Conservation (phyloP, 2,329 filamentous ascomycete genomes). For the Talaromyces verruculosus region DNA sequence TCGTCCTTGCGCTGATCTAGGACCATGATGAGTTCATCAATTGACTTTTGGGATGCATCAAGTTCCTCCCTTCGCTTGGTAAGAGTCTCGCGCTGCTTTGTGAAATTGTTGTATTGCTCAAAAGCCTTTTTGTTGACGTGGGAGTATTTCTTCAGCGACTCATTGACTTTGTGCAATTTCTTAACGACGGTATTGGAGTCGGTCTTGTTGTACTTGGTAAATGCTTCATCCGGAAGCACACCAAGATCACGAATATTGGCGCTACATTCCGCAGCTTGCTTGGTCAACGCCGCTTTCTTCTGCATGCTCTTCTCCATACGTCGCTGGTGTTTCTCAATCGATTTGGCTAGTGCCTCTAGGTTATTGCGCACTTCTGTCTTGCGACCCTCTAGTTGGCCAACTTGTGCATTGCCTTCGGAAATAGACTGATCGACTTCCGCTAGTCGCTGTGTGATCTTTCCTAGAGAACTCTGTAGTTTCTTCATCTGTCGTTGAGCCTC, state of each 20-base stretch:
- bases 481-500: slow-evolving; percentile 80
- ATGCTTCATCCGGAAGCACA: slow-evolving; percentile 88
- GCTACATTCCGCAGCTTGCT: slow-evolving; percentile 75
- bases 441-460: slow-evolving; percentile 66
- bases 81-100: slow-evolving; percentile 82
- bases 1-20: slow-evolving; percentile 96
- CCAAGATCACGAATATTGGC: slow-evolving; percentile 91
- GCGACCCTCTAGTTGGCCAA: slow-evolving; percentile 60
- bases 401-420: slow-evolving; percentile 57
- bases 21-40: slow-evolving; percentile 87
- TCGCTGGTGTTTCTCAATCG: slow-evolving; percentile 83
- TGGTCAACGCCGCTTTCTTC: slow-evolving; percentile 75
- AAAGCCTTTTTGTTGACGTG: slow-evolving; percentile 99
- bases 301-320: slow-evolving; percentile 88
- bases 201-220: slow-evolving; percentile 83
- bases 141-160: slow-evolving; percentile 91
- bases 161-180: slow-evolving; percentile 85
- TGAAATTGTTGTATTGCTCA: slow-evolving; percentile 98
- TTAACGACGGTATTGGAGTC: slow-evolving; percentile 71
- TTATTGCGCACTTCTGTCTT: slow-evolving; percentile 66
- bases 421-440: slow-evolving; percentile 72
- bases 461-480: slow-evolving; percentile 68
- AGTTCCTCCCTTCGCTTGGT: slow-evolving; percentile 83
- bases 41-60: slow-evolving; percentile 79
- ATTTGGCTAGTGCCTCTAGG: slow-evolving; percentile 71